Conservation (phyloP, 805 yeast species). For the Candida patagonica region DNA sequence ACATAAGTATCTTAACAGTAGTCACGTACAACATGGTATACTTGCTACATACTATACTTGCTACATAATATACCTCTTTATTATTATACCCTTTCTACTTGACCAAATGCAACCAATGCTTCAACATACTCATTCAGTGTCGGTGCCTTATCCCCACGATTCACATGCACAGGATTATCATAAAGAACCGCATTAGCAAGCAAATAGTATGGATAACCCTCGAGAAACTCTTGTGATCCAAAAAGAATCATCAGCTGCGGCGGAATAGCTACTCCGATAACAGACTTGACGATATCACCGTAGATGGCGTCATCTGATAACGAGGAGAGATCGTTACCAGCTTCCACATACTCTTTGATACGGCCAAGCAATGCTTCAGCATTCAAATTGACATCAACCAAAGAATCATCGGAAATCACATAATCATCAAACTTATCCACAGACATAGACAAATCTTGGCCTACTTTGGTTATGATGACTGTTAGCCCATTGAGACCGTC, state of each 20-base stretch:
- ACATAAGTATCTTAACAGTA: too few species aligned
- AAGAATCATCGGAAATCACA: not conserved
- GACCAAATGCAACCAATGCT: not conserved
- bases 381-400: not conserved
- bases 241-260: conserved; percentile 5
- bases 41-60: too few species aligned
- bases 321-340: not conserved
- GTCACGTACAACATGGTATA: too few species aligned
- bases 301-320: not conserved
- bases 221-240: conserved; percentile 4
- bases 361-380: not conserved
- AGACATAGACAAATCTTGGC: not conserved
- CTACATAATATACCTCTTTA: too few species aligned
- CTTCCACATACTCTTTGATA: not conserved
- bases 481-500: not conserved
- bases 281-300: not conserved
- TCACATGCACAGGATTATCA: not conserved
- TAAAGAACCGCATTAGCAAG: not conserved
- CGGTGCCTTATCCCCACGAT: not conserved
- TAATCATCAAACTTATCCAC: not conserved
- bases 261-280: not conserved
- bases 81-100: too few species aligned
- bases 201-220: not conserved
- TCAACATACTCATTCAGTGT: not conserved
- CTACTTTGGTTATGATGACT: conserved; percentile 1